phyloP scores from a whole-genome alignment of 768 basidiomycete species.

The Pisolithus microcarpus region DNA sequence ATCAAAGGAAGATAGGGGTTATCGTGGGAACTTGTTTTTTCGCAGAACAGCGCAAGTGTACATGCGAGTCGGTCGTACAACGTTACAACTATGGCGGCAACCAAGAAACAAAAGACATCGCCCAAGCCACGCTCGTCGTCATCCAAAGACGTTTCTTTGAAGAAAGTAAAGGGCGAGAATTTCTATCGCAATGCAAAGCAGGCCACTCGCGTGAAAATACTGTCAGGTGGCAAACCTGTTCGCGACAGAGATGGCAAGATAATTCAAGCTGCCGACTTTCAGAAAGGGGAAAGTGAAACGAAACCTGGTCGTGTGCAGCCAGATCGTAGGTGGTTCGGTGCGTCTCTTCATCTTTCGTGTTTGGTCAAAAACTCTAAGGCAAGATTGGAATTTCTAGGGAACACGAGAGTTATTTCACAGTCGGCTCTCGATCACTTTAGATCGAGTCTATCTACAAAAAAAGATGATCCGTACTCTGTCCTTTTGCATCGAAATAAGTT shows the following conservation, averaged over 20 bases:
- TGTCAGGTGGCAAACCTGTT: conserved; percentile 21
- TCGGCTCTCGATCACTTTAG: conserved; percentile 94
- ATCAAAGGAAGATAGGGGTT: too few species aligned
- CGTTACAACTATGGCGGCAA: conserved; percentile 23
- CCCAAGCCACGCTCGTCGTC: conserved; percentile 25
- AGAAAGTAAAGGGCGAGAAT: conserved; percentile 87
- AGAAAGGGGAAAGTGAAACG: conserved; percentile 89
- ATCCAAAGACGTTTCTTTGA: conserved; percentile 48
- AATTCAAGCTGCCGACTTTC: conserved; percentile 87
- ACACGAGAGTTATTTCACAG: conserved; percentile 97
- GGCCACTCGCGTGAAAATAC: conserved; percentile 74
- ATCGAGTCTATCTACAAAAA: conserved; percentile 74
- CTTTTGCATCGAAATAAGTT: conserved; percentile 90
- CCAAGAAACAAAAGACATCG: conserved; percentile 26
- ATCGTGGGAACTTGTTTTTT: too few species aligned
- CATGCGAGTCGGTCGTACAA: neutral
- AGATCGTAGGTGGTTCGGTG: conserved; percentile 96
- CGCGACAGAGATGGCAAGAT: conserved; percentile 90
- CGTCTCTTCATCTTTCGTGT: conserved; percentile 21
- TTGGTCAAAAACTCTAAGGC: conserved; percentile 5
- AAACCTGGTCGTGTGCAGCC: conserved; percentile 89
- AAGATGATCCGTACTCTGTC: conserved; percentile 94
- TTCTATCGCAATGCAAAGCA: conserved; percentile 97
- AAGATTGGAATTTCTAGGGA: conserved; percentile 47
- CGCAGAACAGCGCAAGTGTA: too few species aligned